Evolutionary conservation across 345 rosid genomes (phyloP), one percentile per base, ranked within the genome.

Genomic region (Combretum micranthum): DNA sequence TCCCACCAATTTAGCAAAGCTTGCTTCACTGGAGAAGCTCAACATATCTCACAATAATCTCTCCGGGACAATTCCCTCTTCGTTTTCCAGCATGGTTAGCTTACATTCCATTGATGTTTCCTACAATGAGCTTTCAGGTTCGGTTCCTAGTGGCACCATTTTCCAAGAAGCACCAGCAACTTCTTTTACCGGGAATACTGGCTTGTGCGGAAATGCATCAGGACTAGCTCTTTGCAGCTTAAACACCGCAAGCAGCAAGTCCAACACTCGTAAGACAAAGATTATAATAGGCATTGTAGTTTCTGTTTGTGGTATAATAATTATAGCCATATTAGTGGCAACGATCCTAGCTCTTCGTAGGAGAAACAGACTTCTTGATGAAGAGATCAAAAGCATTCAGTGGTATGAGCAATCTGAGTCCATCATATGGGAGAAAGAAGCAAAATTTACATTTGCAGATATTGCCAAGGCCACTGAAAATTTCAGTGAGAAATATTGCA

Each of bases 391-490:
- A 62, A 56, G 2, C 20, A 39, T 25, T 15, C 37, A 2, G 0
- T 42, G 48, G 37, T 0, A 48, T 12, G 62, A 56, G 54, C 47
- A 53, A 42, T 70, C 44, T 19, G 71, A 66, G 57, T 69, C 80
- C 1, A 15, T 75, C 58, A 69, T 83, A 59, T 83, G 87, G 89
- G 82, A 74, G 52, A 86, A 61, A 45, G 89, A 77, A 64, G 77
- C 73, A 26, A 81, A 61, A 49, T 72, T 86, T 64, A 79, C 83
- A 23, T 81, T 86, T 60, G 71, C 63, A 21, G 94, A 80, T 15
- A 70, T 86, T 25, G 79, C 60, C 49, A 74, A 75, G 67, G 89
- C 87, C 44, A 83, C 88, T 0, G 63, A 77, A 26, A 69, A 81
- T 47, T 86, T 80, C 55, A 65, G 43, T 16, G 87, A 79, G 25